A percentile compares a stretch with the other conserved stretches of the same genome.
Conservation (phyloP, 164 flowering plant genomes). For the Berberis vulgaris region DNA sequence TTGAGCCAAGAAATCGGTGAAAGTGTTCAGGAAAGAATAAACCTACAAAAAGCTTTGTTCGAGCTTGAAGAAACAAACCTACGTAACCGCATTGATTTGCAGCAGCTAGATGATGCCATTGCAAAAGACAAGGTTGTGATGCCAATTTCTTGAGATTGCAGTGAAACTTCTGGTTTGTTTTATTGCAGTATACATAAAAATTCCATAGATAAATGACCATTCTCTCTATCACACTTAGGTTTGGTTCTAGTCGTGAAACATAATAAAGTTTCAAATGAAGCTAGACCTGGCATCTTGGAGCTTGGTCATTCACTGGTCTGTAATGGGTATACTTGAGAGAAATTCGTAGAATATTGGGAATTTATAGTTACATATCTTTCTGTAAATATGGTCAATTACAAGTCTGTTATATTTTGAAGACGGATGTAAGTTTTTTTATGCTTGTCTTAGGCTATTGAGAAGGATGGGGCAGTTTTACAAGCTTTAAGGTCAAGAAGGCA, state of each 20-base stretch:
- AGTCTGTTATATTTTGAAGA: background rate
- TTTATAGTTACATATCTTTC: too few species aligned
- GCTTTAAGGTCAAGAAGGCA: constrained; percentile 66
- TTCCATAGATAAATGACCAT: too few species aligned
- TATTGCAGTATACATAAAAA: background rate
- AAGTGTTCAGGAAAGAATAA: constrained; percentile 89
- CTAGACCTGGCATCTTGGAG: too few species aligned
- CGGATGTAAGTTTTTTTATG: background rate
- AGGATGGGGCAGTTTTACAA: constrained; percentile 58
- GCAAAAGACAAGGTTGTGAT: constrained; percentile 65
- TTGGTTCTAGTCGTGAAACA: too few species aligned
- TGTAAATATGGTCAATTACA: too few species aligned
- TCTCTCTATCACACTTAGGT: too few species aligned
- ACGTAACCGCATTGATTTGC: constrained; percentile 70
- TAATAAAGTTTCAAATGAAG: too few species aligned
- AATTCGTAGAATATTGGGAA: too few species aligned
- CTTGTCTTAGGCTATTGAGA: constrained; percentile 43
- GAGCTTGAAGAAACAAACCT: constrained; percentile 86
- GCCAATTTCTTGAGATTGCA: background rate
- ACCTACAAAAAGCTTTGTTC: constrained; percentile 79
- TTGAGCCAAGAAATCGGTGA: constrained; percentile 78
- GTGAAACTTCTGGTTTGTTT: constrained; percentile 1
- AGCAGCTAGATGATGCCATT: constrained; percentile 79
- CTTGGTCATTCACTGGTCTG: too few species aligned
- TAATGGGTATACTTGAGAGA: too few species aligned